Percentiles rank a stretch among this genome's conserved stretches.
Conservation (phyloP, 1,284 basidiomycete genomes). For the Ceratobasidium theobromae region DNA sequence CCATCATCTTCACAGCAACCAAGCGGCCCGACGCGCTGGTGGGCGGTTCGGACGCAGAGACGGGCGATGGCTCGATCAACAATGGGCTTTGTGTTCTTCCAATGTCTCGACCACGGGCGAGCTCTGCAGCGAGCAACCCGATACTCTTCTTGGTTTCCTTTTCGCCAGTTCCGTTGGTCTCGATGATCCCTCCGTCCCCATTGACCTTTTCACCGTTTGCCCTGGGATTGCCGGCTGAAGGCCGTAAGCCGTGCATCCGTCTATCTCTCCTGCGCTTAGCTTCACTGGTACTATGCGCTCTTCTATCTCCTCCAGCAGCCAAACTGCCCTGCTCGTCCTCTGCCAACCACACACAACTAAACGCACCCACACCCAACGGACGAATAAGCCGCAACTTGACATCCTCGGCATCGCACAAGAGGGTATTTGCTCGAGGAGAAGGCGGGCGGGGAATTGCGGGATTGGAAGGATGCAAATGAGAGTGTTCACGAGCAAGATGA, state of each 20-base stretch:
- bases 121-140: not conserved
- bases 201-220: too few species aligned
- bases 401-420: constrained; percentile 6
- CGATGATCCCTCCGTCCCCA: not conserved
- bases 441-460: not conserved
- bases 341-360: constrained; percentile 77
- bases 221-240: constrained; percentile 32
- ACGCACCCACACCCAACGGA: constrained; percentile 70
- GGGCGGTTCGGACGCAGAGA: not conserved
- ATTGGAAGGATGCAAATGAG: not conserved
- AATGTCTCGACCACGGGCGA: not conserved
- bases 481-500: constrained; percentile 2
- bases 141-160: not conserved
- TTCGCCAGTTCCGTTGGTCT: constrained; percentile 35
- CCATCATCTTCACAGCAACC: constrained; percentile 86
- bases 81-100: not conserved
- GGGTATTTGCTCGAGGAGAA: not conserved
- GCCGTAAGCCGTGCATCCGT: constrained; percentile 35
- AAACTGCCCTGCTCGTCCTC: constrained; percentile 49
- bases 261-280: constrained; percentile 37
- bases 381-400: constrained; percentile 47
- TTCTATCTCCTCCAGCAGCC: constrained; percentile 33
- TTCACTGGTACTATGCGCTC: constrained; percentile 38
- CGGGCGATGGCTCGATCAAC: constrained; percentile 20
- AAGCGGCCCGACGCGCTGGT: constrained; percentile 46